Evolutionary conservation across 208 protist genomes (phyloP), one percentile per base, ranked within the genome.

Genomic region (Paratrypanosoma confusum): DNA sequence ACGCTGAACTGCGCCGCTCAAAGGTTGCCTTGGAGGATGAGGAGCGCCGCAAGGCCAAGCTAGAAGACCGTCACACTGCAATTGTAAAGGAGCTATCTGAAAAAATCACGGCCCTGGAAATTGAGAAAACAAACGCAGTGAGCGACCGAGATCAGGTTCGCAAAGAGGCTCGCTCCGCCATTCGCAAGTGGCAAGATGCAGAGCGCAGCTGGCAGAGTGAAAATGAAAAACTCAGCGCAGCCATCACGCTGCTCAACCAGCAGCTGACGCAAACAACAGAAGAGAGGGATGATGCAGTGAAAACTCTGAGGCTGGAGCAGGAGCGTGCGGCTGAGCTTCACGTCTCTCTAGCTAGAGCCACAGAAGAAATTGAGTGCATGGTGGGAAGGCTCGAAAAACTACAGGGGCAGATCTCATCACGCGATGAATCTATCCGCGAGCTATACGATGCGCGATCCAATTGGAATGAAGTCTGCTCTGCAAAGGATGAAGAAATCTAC

Each of bases 401-500:
- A 16, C 72, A 76, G 41, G 79, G 68, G 44, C 66, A 72, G 16
- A 65, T 77, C 17, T 74, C 68, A 37, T 65, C 69, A 10, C 52
- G 78, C 0, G 76, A 83, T 48, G 70, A 85, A 50, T 76, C 66
- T 0, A 56, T 83, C 20, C 72, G 73, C 44, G 79, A 77, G 10
- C 66, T 85, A 8, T 60, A 86, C 50, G 35, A 72, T 26, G 81
- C 72, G 1, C 67, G 71, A 1, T 64, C 55, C 18, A 83, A 86
- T 18, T 71, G 70, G 52, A 63, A 71, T 22, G 76, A 83, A 36
- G 69, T 62, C 18, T 65, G 80, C 5, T 45, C 51, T 42, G 48
- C 70, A 11, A 90, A 90, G 45, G 81, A 90, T 10, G 71, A 65
- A 1, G 81, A 85, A 55, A 71, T 83, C 22, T 62, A 78, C 14